Evolutionary conservation across 257 asterid species (phyloP), one percentile per base, ranked within the genome.

Genomic region (Primulina eburnea): DNA sequence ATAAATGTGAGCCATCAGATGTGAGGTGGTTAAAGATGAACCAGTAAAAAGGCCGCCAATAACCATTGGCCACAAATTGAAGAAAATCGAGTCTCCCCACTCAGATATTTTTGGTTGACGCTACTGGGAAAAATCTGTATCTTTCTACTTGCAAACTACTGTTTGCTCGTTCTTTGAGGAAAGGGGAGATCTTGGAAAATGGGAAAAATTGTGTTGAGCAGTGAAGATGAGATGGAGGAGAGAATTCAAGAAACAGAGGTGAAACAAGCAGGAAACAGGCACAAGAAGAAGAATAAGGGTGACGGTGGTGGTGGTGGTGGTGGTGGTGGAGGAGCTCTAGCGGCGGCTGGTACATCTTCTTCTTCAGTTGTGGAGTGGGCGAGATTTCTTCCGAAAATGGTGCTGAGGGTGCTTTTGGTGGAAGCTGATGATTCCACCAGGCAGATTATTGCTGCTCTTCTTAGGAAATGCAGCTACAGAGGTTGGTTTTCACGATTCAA

Each of bases 381-480:
- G 56, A 50, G 56, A 5, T 50, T 50, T 50, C 56, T 50, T 50
- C 56, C 56, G 5, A 50, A 16, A 50, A 3, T 50, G 18, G 56
- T 16, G 20, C 56, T 50, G 56, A 50, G 56, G 56, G 56, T 50
- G 56, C 56, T 50, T 50, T 50, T 50, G 56, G 56, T 50, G 20
- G 56, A 50, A 17, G 62, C 62, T 57, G 62, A 57, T 57, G 62
- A 57, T 7, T 57, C 32, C 30, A 57, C 62, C 30, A 57, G 62
- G 32, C 62, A 57, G 62, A 57, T 57, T 57, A 57, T 57, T 57
- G 62, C 30, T 57, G 62, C 62, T 2, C 32, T 20, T 57, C 62
- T 57, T 10, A 57, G 30, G 62, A 57, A 57, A 57, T 57, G 62
- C 62, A 57, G 62, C 16, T 57, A 57, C 62, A 57, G 6, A 57